Percentiles rank a stretch among this genome's conserved stretches.
phyloP scores from a whole-genome alignment of 1,284 basidiomycete species.

The Apiotrichum porosum region DNA sequence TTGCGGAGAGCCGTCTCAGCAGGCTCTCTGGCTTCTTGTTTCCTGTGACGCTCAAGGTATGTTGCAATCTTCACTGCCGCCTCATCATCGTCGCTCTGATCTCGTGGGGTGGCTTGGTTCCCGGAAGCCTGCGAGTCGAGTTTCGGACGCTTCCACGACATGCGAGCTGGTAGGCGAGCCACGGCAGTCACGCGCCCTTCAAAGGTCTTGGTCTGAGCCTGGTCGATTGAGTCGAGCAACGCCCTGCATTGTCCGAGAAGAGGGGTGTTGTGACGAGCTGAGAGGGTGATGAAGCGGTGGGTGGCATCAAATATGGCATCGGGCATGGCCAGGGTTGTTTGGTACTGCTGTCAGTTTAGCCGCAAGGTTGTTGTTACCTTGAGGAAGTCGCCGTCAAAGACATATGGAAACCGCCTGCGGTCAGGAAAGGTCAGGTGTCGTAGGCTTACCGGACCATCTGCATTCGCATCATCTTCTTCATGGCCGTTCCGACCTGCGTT shows the following conservation, averaged over 20 bases:
- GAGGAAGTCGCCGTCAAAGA: constrained; percentile 18
- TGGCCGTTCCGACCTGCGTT: constrained; percentile 13
- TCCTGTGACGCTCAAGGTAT: background rate
- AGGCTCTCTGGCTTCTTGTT: background rate
- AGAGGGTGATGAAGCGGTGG: constrained; percentile 12
- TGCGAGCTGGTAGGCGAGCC: background rate
- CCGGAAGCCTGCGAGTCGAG: background rate
- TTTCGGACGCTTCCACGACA: background rate
- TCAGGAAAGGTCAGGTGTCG: background rate
- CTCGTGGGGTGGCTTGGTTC: background rate
- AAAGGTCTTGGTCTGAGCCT: background rate
- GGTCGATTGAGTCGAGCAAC: constrained; percentile 1
- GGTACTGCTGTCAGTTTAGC: constrained; percentile 10
- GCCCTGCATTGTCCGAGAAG: constrained; percentile 1
- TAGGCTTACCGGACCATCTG: constrained; percentile 23
- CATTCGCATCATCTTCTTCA: constrained; percentile 15
- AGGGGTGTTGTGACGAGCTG: constrained; percentile 5
- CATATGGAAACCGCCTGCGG: constrained; percentile 26
- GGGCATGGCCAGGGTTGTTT: constrained; percentile 1
- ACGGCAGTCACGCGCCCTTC: background rate
- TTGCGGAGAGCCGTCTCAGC: background rate
- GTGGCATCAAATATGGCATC: constrained; percentile 10
- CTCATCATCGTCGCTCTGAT: background rate
- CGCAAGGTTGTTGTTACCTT: background rate
- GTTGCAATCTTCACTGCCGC: background rate